Percentiles rank a stretch among this genome's conserved stretches.
phyloP scores from a whole-genome alignment of 176 grass and related monocot species.

The Oryza longistaminata region DNA sequence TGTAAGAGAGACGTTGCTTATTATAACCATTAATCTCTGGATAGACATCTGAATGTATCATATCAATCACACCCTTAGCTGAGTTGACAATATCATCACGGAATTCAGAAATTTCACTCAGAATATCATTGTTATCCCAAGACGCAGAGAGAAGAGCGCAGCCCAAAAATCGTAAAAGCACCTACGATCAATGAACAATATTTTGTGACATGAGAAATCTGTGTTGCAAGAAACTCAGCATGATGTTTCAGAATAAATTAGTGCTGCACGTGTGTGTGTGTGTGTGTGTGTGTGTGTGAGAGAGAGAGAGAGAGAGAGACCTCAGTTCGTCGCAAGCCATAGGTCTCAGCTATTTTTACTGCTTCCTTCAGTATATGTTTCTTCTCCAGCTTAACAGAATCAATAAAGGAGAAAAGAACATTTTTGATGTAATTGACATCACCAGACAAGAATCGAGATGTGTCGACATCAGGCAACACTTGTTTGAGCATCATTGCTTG shows the following conservation, averaged over 20 bases:
- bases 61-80: conserved; percentile 73
- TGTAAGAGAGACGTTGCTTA: conserved; percentile 86
- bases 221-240: conserved; percentile 34
- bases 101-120: conserved; percentile 86
- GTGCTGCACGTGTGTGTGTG: background rate
- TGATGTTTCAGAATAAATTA: conserved; percentile 12
- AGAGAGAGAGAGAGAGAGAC: conserved; percentile 41
- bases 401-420: conserved; percentile 74
- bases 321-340: conserved; percentile 81
- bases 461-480: conserved; percentile 78
- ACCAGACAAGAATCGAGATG: conserved; percentile 73
- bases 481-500: conserved; percentile 73
- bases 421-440: conserved; percentile 72
- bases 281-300: background rate
- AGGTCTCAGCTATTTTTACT: conserved; percentile 75
- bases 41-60: conserved; percentile 79
- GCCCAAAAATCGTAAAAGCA: conserved; percentile 74
- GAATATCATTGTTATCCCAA: conserved; percentile 88
- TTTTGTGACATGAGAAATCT: conserved; percentile 39
- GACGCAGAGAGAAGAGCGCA: conserved; percentile 81
- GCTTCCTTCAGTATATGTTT: conserved; percentile 88
- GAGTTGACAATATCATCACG: conserved; percentile 78
- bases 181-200: conserved; percentile 58
- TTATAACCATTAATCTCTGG: conserved; percentile 79
- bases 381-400: conserved; percentile 74